These are phyloP conservation scores for Gymnopus androsaceus DNA, from an alignment of 1,284 basidiomycete species.

Conservation along the genomic window DNA sequence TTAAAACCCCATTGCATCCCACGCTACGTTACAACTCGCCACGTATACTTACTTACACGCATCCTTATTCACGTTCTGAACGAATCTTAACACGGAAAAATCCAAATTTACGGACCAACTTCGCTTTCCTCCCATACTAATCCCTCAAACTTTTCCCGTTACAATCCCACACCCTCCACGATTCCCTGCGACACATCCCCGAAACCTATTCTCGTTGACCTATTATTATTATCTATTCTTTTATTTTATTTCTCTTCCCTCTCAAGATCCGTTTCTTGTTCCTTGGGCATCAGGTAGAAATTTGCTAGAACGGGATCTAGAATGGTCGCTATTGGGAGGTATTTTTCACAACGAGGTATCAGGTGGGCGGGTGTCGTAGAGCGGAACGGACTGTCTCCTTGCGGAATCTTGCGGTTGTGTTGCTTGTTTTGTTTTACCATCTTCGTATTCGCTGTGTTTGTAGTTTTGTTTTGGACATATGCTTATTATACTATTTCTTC, in stretches of 20 bases:
- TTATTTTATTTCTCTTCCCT: neutral
- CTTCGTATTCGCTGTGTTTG: neutral
- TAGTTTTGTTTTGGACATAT: neutral
- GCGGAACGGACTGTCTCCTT: too few relatives aligned
- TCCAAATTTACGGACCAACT: too few relatives aligned
- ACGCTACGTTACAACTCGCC: slow-evolving; percentile 1
- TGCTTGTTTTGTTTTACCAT: neutral
- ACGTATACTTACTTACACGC: neutral
- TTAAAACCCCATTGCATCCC: slow-evolving; percentile 1
- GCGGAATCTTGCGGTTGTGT: too few relatives aligned
- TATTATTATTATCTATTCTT: neutral
- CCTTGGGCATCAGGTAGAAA: neutral
- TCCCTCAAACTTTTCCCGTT: neutral
- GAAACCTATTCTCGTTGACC: neutral
- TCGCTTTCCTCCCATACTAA: too few relatives aligned
- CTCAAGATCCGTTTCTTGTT: neutral
- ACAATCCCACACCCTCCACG: neutral
- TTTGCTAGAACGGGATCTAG: neutral
- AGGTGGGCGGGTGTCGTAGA: too few relatives aligned
- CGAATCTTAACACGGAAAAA: too few relatives aligned
- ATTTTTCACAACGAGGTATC: neutral
- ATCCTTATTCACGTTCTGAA: neutral
- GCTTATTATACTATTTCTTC: neutral
- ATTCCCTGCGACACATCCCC: too few relatives aligned
- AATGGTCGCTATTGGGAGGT: neutral